phyloP scores from a whole-genome alignment of 2,329 filamentous ascomycete species.

The Diplodia seriata region DNA sequence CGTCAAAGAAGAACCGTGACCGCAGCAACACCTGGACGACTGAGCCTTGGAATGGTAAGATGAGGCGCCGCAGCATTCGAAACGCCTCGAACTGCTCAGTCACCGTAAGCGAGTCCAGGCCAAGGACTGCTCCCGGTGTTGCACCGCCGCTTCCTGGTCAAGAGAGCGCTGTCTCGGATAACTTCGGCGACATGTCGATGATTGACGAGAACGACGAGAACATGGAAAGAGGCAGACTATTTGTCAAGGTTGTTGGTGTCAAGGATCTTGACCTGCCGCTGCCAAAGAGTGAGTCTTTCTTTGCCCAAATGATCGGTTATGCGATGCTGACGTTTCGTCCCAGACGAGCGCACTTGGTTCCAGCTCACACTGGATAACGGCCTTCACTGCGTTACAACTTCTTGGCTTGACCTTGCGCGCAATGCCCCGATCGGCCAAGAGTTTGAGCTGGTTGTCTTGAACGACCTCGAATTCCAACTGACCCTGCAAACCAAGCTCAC shows the following conservation, averaged over 20 bases:
- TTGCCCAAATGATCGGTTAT: constrained; percentile 15
- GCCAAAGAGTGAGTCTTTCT: constrained; percentile 75
- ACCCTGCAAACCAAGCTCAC: constrained; percentile 95
- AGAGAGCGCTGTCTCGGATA: constrained; percentile 74
- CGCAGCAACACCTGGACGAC: constrained; percentile 85
- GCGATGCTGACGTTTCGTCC: background rate
- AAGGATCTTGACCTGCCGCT: constrained; percentile 93
- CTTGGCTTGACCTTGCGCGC: constrained; percentile 89
- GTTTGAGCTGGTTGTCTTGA: constrained; percentile 95
- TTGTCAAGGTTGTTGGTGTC: constrained; percentile 98
- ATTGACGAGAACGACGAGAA: constrained; percentile 73
- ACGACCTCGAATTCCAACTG: constrained; percentile 98
- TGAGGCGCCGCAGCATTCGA: constrained; percentile 70
- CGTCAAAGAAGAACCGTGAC: constrained; percentile 72
- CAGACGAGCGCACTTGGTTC: constrained; percentile 91
- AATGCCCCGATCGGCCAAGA: constrained; percentile 96
- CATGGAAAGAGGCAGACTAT: constrained; percentile 86
- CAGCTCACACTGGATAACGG: constrained; percentile 98
- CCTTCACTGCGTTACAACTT: constrained; percentile 95
- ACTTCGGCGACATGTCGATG: constrained; percentile 65
- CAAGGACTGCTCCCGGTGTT: constrained; percentile 66
- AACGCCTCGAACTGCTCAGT: constrained; percentile 53
- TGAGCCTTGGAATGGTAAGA: constrained; percentile 92
- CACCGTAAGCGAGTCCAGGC: constrained; percentile 41
- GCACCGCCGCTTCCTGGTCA: constrained; percentile 87